phyloP scores from a whole-genome alignment of 768 basidiomycete genomes.

The Boletus reticulatus region DNA sequence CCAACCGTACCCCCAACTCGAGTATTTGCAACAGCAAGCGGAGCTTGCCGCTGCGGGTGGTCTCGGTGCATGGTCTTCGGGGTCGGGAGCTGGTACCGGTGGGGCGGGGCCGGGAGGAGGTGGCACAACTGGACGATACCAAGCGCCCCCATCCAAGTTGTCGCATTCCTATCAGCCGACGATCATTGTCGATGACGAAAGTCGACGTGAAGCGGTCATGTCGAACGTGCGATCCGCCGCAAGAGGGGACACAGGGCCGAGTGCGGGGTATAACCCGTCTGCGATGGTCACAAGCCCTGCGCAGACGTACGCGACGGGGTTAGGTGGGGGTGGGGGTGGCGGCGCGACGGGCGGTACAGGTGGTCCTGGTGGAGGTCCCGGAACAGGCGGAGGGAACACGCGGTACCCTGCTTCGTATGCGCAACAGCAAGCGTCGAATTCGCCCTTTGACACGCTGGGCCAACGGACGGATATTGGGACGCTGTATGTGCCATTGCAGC shows the following conservation, averaged over 20 bases:
- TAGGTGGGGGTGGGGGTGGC: constrained; percentile 1
- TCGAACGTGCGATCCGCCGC: constrained; percentile 72
- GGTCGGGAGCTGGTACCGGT: constrained; percentile 10
- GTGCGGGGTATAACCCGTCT: constrained; percentile 42
- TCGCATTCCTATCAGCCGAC: constrained; percentile 48
- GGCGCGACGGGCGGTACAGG: background rate
- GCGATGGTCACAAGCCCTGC: constrained; percentile 72
- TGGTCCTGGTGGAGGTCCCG: background rate
- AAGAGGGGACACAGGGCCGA: constrained; percentile 42
- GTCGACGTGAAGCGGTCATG: constrained; percentile 77
- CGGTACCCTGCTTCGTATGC: constrained; percentile 61
- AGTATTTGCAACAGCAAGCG: constrained; percentile 91
- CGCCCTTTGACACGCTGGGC: constrained; percentile 60
- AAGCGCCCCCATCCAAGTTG: constrained; percentile 31
- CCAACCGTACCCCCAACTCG: constrained; percentile 85
- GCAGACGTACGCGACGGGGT: constrained; percentile 58
- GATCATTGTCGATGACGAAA: constrained; percentile 63
- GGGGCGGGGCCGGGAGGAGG: constrained; percentile 29
- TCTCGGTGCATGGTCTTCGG: constrained; percentile 51
- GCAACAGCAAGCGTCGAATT: constrained; percentile 38
- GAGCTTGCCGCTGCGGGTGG: constrained; percentile 71
- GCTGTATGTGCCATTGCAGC: constrained; percentile 80
- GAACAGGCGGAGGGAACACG: constrained; percentile 23
- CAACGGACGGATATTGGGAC: constrained; percentile 63
- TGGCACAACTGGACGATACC: constrained; percentile 43